Percentiles rank a stretch among this genome's conserved stretches.
Conservation (phyloP, 2,329 filamentous ascomycete species). For the Grosmannia huntii region DNA sequence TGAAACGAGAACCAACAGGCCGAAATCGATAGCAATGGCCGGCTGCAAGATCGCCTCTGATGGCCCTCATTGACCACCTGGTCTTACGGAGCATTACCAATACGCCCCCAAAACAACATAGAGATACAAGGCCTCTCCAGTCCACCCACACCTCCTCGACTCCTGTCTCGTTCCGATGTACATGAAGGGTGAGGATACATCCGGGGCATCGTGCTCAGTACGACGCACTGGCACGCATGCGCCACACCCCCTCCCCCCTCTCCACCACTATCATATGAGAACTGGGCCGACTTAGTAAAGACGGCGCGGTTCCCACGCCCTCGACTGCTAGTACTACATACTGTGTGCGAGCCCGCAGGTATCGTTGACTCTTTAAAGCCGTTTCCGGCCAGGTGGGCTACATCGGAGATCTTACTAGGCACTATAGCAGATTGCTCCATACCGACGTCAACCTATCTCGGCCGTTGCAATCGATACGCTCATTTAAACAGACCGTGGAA, state of each 20-base stretch:
- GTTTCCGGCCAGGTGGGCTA: background rate
- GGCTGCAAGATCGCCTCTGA: background rate
- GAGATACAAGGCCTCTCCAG: background rate
- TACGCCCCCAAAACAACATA: background rate
- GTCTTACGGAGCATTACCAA: background rate
- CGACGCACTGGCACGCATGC: background rate
- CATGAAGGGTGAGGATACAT: background rate
- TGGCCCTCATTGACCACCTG: background rate
- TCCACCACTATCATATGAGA: background rate
- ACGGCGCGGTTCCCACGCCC: too few species aligned
- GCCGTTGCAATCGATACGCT: background rate
- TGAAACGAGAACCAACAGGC: background rate
- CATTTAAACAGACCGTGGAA: conserved; percentile 3
- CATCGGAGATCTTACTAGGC: background rate
- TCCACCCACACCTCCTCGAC: background rate
- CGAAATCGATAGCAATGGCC: background rate
- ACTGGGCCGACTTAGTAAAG: too few species aligned
- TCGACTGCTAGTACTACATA: too few species aligned
- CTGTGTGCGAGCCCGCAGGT: too few species aligned
- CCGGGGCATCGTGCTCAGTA: background rate
- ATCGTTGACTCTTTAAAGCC: background rate
- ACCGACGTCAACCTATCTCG: background rate
- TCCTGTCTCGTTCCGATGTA: background rate
- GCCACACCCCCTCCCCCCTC: background rate
- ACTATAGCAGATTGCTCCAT: background rate